A percentile compares a stretch with the other conserved stretches of the same genome.
These are phyloP conservation scores for Hydrangea macrophylla DNA, from an alignment of 148 eudicot genomes.

Conservation along the genomic window DNA sequence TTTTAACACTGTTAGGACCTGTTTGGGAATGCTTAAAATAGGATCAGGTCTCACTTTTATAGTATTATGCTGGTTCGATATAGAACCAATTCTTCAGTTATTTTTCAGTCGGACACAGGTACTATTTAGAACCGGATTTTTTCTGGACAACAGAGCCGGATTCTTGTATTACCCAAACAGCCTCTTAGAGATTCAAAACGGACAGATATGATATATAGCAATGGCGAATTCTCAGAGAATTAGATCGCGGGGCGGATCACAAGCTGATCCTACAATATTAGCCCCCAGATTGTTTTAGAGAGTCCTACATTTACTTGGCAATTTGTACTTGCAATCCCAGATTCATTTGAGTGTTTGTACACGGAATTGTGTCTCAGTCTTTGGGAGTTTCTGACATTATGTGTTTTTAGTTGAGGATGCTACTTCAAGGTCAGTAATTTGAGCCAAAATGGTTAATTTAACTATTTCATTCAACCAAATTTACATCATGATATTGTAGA, in stretches of 20 bases:
- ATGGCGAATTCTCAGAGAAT: conserved; percentile 26
- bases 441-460: no score
- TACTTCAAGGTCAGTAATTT: neutral
- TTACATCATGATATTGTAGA: neutral
- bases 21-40: no score
- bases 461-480: no score
- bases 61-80: no score
- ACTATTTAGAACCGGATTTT: no score
- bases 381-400: neutral
- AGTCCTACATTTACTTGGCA: conserved; percentile 35
- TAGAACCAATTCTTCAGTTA: no score
- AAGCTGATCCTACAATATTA: conserved; percentile 39
- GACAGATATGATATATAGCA: conserved; percentile 30
- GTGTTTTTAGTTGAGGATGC: neutral
- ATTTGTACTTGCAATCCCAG: conserved; percentile 33
- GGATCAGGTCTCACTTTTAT: no score
- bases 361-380: conserved; percentile 5
- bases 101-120: no score
- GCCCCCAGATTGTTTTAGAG: conserved; percentile 40
- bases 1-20: conserved; percentile 21
- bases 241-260: conserved; percentile 35
- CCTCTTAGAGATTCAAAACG: conserved; percentile 25
- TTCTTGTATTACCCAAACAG: no score
- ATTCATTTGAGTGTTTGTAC: conserved; percentile 25
- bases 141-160: no score